A percentile compares a stretch with the other conserved stretches of the same genome.
These are phyloP conservation scores for Fusarium verticillioides DNA, from an alignment of 2,329 filamentous ascomycete genomes.

Conservation along the genomic window DNA sequence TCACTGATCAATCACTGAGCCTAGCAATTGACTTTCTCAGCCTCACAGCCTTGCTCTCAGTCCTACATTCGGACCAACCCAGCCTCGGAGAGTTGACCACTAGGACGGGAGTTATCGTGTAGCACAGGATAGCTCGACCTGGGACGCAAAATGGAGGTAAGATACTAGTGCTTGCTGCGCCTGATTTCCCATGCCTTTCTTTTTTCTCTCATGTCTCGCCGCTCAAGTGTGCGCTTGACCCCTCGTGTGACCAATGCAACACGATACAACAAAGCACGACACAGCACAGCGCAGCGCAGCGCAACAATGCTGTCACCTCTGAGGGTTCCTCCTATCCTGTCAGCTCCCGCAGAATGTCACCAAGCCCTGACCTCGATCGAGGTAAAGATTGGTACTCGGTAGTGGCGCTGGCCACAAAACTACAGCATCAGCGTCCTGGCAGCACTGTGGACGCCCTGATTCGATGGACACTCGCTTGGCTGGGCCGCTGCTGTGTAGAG, in stretches of 20 bases:
- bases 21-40: conserved; percentile 20
- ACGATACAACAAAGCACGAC: not conserved
- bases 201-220: not conserved
- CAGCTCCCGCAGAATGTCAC: conserved; percentile 7
- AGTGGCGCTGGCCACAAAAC: conserved; percentile 20
- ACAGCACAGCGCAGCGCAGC: not conserved
- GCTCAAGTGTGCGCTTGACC: conserved; percentile 24
- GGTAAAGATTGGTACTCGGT: not conserved
- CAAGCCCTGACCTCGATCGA: not conserved
- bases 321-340: not conserved
- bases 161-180: conserved; percentile 12
- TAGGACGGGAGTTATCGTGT: conserved; percentile 9
- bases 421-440: conserved; percentile 1
- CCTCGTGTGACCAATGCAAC: conserved; percentile 24
- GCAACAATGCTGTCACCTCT: not conserved
- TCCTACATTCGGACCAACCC: not conserved
- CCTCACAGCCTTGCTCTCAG: conserved; percentile 25
- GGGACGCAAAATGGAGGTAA: conserved; percentile 36
- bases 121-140: not conserved
- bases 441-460: conserved; percentile 23
- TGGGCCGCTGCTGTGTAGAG: conserved; percentile 13
- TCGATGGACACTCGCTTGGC: conserved; percentile 29
- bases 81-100: conserved; percentile 14
- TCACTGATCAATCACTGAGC: conserved; percentile 10
- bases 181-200: not conserved